Conservation (phyloP, 2,329 filamentous ascomycete genomes). For the Microthyrium microscopicum region DNA sequence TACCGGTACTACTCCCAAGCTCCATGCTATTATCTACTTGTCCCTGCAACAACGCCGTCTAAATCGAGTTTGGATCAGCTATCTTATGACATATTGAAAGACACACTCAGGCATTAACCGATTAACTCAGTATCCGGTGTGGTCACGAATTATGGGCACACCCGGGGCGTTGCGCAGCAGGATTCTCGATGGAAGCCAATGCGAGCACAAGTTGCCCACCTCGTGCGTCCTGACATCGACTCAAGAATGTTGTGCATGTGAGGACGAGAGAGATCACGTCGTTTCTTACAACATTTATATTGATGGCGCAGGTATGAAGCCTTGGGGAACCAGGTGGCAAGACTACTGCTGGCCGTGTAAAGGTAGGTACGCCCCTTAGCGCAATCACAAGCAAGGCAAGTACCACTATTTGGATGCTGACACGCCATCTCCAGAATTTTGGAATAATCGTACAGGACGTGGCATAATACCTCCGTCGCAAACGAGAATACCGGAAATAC, state of each 20-base stretch:
- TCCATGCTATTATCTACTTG: no score
- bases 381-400: neutral
- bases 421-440: conserved; percentile 25
- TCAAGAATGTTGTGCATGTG: conserved; percentile 24
- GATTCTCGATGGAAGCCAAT: no score
- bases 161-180: no score
- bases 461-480: conserved; percentile 25
- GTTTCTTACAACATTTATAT: conserved; percentile 29
- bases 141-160: no score
- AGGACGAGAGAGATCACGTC: conserved; percentile 24
- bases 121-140: no score
- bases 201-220: conserved; percentile 25
- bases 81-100: no score
- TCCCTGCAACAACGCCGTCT: no score
- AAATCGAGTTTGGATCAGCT: no score
- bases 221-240: conserved; percentile 25
- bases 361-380: conserved; percentile 13
- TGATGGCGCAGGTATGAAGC: conserved; percentile 33
- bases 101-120: no score
- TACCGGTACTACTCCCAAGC: no score
- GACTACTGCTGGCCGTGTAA: conserved; percentile 36
- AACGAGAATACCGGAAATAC: conserved; percentile 29
- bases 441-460: conserved; percentile 27
- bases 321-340: conserved; percentile 31
- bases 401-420: neutral